Conservation (phyloP, 306 rosid species). For the Medicago arabica region DNA sequence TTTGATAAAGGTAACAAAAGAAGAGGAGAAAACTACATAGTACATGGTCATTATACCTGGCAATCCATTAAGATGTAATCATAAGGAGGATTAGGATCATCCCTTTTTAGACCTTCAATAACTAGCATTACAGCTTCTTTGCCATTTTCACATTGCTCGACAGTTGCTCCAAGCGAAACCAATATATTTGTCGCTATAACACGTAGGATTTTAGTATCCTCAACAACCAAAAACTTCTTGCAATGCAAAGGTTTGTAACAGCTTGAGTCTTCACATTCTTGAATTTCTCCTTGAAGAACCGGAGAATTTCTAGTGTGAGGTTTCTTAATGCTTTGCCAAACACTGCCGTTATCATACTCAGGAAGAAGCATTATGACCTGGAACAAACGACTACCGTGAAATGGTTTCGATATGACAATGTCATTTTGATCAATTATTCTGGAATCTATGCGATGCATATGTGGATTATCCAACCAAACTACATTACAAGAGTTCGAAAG, state of each 20-base stretch:
- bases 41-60: slow-evolving; percentile 51
- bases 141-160: slow-evolving; percentile 59
- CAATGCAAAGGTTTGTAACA: slow-evolving; percentile 47
- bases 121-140: slow-evolving; percentile 53
- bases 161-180: slow-evolving; percentile 52
- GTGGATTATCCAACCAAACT: slow-evolving; percentile 66
- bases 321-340: slow-evolving; percentile 30
- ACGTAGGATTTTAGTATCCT: slow-evolving; percentile 44
- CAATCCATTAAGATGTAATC: slow-evolving; percentile 82
- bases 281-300: slow-evolving; percentile 34
- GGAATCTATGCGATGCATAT: slow-evolving; percentile 7
- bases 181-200: slow-evolving; percentile 36
- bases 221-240: slow-evolving; percentile 66
- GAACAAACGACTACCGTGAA: slow-evolving; percentile 62
- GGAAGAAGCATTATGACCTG: slow-evolving; percentile 66
- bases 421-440: slow-evolving; percentile 35
- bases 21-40: not conserved
- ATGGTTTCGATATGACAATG: slow-evolving; percentile 49
- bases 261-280: slow-evolving; percentile 29
- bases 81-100: slow-evolving; percentile 45
- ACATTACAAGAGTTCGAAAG: slow-evolving; percentile 43
- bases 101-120: slow-evolving; percentile 44
- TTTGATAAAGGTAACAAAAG: not conserved
- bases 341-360: slow-evolving; percentile 53
- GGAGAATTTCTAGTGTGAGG: slow-evolving; percentile 14